phyloP scores from a whole-genome alignment of 305 asterid genomes.

The Fraxinus platypoda region DNA sequence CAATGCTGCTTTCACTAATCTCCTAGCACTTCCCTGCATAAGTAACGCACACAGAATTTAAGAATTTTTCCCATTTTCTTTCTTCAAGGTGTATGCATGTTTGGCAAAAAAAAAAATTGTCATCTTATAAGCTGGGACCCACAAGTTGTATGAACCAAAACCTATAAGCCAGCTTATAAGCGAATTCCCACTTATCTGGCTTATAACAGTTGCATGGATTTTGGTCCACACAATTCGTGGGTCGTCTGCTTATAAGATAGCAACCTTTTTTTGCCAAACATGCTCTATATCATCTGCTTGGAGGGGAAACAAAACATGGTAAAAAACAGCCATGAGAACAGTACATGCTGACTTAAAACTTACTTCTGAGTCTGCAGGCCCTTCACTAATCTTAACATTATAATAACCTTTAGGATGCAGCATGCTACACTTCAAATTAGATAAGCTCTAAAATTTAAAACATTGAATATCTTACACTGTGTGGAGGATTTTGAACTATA shows the following conservation, averaged over 20 bases:
- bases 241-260: background rate
- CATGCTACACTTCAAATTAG: background rate
- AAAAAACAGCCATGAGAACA: background rate
- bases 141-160: background rate
- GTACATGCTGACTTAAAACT: background rate
- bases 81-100: background rate
- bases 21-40: constrained; percentile 81
- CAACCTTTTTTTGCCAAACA: background rate
- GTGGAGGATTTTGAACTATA: constrained; percentile 75
- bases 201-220: background rate
- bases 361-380: background rate
- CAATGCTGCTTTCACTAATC: constrained; percentile 73
- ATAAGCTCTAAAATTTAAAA: constrained; percentile 5
- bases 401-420: background rate
- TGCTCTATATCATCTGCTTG: background rate
- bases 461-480: constrained; percentile 42
- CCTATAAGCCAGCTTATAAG: background rate
- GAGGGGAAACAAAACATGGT: background rate
- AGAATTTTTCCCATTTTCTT: background rate
- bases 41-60: background rate
- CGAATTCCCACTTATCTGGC: background rate
- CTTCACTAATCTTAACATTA: background rate
- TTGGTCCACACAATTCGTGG: background rate
- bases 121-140: background rate
- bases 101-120: background rate